Percentiles rank a stretch among this genome's conserved stretches.
These are phyloP conservation scores for Penicillium arizonense DNA, from an alignment of 495 filamentous ascomycete species.

Conservation along the genomic window DNA sequence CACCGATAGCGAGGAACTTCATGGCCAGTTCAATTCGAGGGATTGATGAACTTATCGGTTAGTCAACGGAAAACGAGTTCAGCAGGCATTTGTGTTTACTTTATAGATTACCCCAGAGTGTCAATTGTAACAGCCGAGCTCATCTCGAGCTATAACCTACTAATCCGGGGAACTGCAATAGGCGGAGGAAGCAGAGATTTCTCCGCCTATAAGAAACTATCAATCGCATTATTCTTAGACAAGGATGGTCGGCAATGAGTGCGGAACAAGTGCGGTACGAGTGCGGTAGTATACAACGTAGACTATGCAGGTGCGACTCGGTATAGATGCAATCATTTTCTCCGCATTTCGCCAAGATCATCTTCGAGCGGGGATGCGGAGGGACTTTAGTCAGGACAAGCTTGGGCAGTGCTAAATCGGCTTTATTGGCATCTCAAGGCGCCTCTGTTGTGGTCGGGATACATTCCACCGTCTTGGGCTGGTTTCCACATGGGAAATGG, in stretches of 20 bases:
- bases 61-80: background rate
- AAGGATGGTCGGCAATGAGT: conserved; percentile 9
- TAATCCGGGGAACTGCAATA: background rate
- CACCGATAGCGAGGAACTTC: conserved; percentile 25
- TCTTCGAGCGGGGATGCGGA: conserved; percentile 12
- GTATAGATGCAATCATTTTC: conserved; percentile 4
- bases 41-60: background rate
- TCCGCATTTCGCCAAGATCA: conserved; percentile 16
- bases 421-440: background rate
- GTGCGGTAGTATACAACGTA: background rate
- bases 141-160: background rate
- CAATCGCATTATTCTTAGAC: background rate
- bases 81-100: background rate
- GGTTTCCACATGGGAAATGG: conserved; percentile 4
- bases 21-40: conserved; percentile 6
- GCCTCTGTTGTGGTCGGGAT: conserved; percentile 3
- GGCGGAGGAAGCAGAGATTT: conserved; percentile 18
- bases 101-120: conserved; percentile 2
- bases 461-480: conserved; percentile 17
- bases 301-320: background rate
- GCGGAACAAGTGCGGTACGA: background rate
- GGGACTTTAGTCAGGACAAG: background rate
- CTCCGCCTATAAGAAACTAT: conserved; percentile 31
- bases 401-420: background rate
- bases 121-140: background rate